Base-by-base conservation (phyloP, 148 eudicot genomes). In the Beta vulgaris region DNA sequence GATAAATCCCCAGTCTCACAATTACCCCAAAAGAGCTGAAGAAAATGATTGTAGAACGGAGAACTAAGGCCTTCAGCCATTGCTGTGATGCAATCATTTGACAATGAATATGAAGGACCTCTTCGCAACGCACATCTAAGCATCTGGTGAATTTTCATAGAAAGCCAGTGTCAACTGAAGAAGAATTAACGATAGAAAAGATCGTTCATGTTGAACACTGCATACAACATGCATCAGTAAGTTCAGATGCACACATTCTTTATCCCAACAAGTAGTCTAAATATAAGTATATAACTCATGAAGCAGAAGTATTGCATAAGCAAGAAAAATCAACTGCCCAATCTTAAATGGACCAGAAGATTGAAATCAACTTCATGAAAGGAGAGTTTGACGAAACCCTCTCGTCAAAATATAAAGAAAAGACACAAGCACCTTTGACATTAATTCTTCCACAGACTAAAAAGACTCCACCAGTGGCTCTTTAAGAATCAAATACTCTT, bases 41-140 rank as follows among this genome's bases (percentile, higher is more conserved):
- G 89, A 71, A 96, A 92, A 61, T 85, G 81, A 78, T 82, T 92
- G 73, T 91, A 92, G 39, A 84, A 86, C 55, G 77, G 57, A 61
- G 84, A 78, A 60, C 79, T 81, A 46, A 96, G 92, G 76, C 98
- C 99, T 82, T 88, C 93, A 59, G 97, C 86, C 95, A 96, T 82
- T 37, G 91, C 92, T 59, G 84, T 73, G 36, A 91, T 87, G 83
- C 99, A 96, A 76, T 96, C 99, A 91, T 87, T 83, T 31, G 86
- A 80, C 80, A 96, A 82, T 66, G 95, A 92, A 43, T 95, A 91
- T 34, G 98, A 89, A 59, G 98, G 98, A 77, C 87, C 83, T 83
- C 91, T 86, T 43, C 90, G 90, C 72, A 92, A 75, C 61, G 89
- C 82, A 82, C 97, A 91, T 86, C 99, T 89, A 78, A 87, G 84